Base-by-base conservation (phyloP, 441 rosid genomes). In the Daphne laureola region DNA sequence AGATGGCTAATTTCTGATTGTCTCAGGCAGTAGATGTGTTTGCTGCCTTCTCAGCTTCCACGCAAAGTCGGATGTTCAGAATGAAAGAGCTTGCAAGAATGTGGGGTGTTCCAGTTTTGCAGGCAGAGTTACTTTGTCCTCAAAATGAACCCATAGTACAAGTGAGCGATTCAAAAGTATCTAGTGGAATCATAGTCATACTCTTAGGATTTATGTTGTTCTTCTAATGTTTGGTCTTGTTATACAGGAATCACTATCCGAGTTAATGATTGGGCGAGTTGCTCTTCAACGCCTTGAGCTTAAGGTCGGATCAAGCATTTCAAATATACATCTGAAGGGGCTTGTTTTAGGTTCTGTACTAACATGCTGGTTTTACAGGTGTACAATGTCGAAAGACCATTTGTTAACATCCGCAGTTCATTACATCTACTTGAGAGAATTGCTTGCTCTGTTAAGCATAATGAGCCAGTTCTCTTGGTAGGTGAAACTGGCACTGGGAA, bases 401-500 rank as follows among this genome's bases (percentile, higher is more conserved):
- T 94, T 68, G 98, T 90, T 46, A 80, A 78, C 75, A 88, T 84
- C 55, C 82, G 78, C 57, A 84, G 84, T 67, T 86, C 98, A 66
- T 63, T 93, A 59, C 72, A 70, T 60, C 55, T 81, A 47, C 95
- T 94, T 40, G 99, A 90, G 80, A 83, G 75, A 71, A 78, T 90
- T 69, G 95, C 95, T 60, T 79, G 87, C 70, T 82, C 87, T 66
- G 87, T 87, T 13, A 83, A 81, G 80, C 66, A 73, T 78, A 86
- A 83, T 26, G 98, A 94, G 74, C 84, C 99, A 69, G 90, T 94
- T 74, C 94, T 94, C 59, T 76, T 94, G 74, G 96, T 94, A 69
- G 99, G 99, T 63, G 99, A 94, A 84, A 94, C 99, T 64, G 99
- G 99, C 70, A 90, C 96, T 2, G 99, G 98, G 67, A 94, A 94